phyloP scores from a whole-genome alignment of 176 grass and related monocot genomes.

The Poa annua region DNA sequence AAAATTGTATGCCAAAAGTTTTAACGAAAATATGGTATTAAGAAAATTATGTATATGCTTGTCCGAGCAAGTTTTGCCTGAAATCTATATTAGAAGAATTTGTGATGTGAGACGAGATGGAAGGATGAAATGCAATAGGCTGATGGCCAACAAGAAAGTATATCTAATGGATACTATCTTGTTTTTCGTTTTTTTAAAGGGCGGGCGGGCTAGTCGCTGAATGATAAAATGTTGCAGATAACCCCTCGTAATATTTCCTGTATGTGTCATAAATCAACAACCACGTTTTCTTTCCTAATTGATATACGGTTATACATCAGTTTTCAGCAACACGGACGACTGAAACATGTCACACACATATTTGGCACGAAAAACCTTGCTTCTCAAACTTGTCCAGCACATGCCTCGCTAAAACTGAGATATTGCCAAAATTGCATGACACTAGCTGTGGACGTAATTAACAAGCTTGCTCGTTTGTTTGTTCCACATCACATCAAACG shows the following conservation, averaged over 20 bases:
- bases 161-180: conserved; percentile 1
- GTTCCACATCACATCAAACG: no score
- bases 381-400: not conserved
- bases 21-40: not conserved
- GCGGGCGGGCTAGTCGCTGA: no score
- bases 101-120: not conserved
- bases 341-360: not conserved
- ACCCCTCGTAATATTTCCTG: not conserved
- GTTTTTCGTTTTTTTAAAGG: no score
- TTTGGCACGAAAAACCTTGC: not conserved
- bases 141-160: conserved; percentile 15
- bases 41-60: not conserved
- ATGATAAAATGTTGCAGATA: no score
- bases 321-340: not conserved
- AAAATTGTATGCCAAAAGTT: not conserved
- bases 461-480: not conserved
- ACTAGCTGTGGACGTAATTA: not conserved
- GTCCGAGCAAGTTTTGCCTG: not conserved
- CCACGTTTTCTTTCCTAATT: not conserved
- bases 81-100: not conserved
- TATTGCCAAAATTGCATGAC: not conserved
- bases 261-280: not conserved
- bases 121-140: not conserved
- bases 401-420: conserved; percentile 27
- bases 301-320: not conserved